Evolutionary conservation across 306 rosid species (phyloP).

Genomic region (Prunus dulcis): DNA sequence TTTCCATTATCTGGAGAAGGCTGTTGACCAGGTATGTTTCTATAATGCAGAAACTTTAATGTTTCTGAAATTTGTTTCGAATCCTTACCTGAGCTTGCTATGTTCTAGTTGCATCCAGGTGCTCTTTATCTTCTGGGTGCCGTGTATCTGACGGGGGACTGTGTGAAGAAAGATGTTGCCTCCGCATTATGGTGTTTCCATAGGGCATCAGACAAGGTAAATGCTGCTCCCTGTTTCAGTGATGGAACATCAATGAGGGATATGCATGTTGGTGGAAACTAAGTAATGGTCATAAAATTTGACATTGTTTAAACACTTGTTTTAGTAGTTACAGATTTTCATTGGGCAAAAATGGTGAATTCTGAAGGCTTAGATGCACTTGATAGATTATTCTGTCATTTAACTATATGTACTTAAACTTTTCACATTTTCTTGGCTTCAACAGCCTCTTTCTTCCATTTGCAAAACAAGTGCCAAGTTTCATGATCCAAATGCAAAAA

Average conservation of each 20-base stretch:
- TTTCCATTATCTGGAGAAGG: constrained; percentile 88
- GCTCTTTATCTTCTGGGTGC: constrained; percentile 91
- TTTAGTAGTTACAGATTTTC: not conserved
- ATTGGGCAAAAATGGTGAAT: not conserved
- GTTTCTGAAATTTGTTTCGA: constrained; percentile 13
- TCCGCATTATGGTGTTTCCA: constrained; percentile 92
- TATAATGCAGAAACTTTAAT: constrained; percentile 16
- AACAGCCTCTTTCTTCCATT: not conserved
- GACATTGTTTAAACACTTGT: not conserved
- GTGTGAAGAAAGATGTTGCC: constrained; percentile 68
- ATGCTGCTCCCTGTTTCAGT: not conserved
- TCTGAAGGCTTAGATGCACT: not conserved
- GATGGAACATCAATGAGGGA: not conserved
- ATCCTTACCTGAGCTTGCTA: constrained; percentile 38
- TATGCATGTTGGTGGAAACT: not conserved
- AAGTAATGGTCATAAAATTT: not conserved
- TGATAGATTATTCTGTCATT: not conserved
- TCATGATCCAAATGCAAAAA: not conserved
- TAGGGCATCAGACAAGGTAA: constrained; percentile 91
- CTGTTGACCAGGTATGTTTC: constrained; percentile 77
- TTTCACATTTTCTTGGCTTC: not conserved
- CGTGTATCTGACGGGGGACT: constrained; percentile 85
- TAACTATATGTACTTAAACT: not conserved
- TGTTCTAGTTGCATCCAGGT: constrained; percentile 84
- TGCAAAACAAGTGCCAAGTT: not conserved